Base-by-base conservation (phyloP, 176 grass and related monocot species). In the Bothriochloa decipiens region DNA sequence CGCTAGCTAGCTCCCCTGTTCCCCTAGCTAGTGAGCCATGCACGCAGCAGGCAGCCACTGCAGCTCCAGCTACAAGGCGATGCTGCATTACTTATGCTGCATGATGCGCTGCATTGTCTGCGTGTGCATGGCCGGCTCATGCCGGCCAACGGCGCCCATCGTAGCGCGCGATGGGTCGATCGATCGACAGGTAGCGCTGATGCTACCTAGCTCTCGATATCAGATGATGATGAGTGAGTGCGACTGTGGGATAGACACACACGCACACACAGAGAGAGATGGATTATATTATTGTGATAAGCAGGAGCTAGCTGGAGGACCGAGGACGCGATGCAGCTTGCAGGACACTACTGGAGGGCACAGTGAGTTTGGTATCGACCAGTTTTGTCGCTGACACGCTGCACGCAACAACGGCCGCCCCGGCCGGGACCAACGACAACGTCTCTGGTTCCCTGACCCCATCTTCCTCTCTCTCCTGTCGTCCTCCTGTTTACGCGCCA, bases 351-450 rank as follows among this genome's bases (percentile, higher is more conserved):
- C 55, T 58, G 55, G 55, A 58, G 57, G 11, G 4, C 4, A 3
- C 72, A 81, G 81, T 26, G 85, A 77, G 81, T 77, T 91, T 91
- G 89, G 85, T 88, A 87, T 84, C 63, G 47, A 84, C 76, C 85
- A 91, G 85, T 87, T 81, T 55, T 76, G 76, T 84, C 85, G 81
- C 85, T 63, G 61, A 63, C 61, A 63, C 61, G 61, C 20, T 18
- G 60, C 60, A 26, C 26, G 43, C 85, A 78, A 14, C 64, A 65
- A 70, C 75, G 45, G 65, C 29, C 2, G 73, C 17, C 14, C 26
- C 41, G 43, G 43, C 1, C 47, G 72, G 53, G 53, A 57, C 53
- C 55, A 23, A 58, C 55, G 55, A 23, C 22, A 22, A 4, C 53
- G 52, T 57, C 52, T 22, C 52, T 57, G 6, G 5, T 18, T 18